A percentile compares a stretch with the other conserved stretches of the same genome.
These are phyloP conservation scores for Verticillium isaacii DNA, from an alignment of 2,329 filamentous ascomycete genomes.

Conservation along the genomic window DNA sequence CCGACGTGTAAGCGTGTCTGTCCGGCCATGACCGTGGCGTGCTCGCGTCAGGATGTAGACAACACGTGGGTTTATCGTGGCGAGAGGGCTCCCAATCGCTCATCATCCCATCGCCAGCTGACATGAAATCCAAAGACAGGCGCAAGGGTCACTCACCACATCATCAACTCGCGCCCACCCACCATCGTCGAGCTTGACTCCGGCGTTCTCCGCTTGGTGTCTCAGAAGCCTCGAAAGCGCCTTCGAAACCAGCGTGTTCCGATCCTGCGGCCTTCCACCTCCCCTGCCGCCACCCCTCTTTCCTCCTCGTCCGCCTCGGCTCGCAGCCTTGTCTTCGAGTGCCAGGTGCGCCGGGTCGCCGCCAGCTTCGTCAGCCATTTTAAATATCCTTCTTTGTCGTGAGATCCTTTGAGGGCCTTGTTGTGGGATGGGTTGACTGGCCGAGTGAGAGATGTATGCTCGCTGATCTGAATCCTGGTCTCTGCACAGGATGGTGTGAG, in stretches of 20 bases:
- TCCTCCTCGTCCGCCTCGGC: slow-evolving; percentile 21
- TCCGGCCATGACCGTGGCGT: not conserved
- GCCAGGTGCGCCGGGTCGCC: not conserved
- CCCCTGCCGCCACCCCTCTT: slow-evolving; percentile 15
- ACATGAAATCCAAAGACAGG: not conserved
- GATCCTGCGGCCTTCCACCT: slow-evolving; percentile 24
- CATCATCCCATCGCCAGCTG: no score
- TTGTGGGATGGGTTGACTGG: not conserved
- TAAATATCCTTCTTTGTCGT: not conserved
- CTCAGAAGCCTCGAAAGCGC: slow-evolving; percentile 50
- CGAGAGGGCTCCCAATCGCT: not conserved
- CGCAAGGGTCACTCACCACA: slow-evolving; percentile 44
- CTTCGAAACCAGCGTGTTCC: slow-evolving; percentile 47
- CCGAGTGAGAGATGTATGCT: not conserved
- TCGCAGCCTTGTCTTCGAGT: slow-evolving; percentile 1
- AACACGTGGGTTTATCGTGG: not conserved
- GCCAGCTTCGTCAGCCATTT: slow-evolving; percentile 4
- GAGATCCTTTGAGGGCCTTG: not conserved
- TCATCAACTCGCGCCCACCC: slow-evolving; percentile 54
- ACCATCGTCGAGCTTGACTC: slow-evolving; percentile 52
- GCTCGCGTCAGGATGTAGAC: not conserved
- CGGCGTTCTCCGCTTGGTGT: slow-evolving; percentile 53
- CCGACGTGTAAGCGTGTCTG: not conserved
- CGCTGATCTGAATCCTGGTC: not conserved
- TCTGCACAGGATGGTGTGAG: not conserved